Conservation (phyloP, 2,329 filamentous ascomycete species). For the Stenocarpella maydis region DNA sequence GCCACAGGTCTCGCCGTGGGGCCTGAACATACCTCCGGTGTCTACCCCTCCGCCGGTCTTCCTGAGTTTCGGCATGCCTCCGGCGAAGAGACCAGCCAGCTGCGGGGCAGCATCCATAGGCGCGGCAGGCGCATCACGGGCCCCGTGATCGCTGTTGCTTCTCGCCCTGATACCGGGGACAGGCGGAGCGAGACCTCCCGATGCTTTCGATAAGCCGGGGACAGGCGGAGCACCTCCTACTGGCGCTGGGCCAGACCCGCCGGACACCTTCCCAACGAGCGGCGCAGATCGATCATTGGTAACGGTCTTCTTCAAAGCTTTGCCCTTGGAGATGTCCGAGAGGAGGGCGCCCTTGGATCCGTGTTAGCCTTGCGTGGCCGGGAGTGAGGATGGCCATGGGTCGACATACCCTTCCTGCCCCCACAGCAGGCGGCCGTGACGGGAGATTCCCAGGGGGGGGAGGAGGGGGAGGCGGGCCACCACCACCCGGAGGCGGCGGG, state of each 20-base stretch:
- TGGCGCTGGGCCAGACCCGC: conserved; percentile 65
- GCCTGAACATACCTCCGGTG: conserved; percentile 65
- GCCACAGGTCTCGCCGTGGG: not conserved
- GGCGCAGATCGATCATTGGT: conserved; percentile 95
- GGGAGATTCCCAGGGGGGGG: conserved; percentile 66
- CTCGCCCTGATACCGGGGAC: conserved; percentile 74
- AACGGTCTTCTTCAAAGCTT: conserved; percentile 80
- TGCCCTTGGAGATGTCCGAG: conserved; percentile 86
- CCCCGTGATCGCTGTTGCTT: conserved; percentile 82
- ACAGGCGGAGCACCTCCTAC: conserved; percentile 82
- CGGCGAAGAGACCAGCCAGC: conserved; percentile 86
- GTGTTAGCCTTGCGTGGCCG: conserved; percentile 28
- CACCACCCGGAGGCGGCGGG: conserved; percentile 61
- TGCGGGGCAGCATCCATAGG: conserved; percentile 74
- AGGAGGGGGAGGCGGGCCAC: conserved; percentile 70
- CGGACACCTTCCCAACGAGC: conserved; percentile 64
- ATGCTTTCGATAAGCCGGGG: conserved; percentile 67
- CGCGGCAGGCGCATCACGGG: conserved; percentile 50
- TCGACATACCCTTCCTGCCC: conserved; percentile 68
- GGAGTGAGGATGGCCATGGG: not conserved
- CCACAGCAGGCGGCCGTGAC: conserved; percentile 62
- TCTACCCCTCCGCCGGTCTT: conserved; percentile 84
- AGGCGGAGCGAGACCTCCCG: conserved; percentile 75
- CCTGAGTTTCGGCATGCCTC: conserved; percentile 93
- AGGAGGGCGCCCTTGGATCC: conserved; percentile 78